phyloP scores from a whole-genome alignment of 768 basidiomycete genomes.

The Collybia sp. region DNA sequence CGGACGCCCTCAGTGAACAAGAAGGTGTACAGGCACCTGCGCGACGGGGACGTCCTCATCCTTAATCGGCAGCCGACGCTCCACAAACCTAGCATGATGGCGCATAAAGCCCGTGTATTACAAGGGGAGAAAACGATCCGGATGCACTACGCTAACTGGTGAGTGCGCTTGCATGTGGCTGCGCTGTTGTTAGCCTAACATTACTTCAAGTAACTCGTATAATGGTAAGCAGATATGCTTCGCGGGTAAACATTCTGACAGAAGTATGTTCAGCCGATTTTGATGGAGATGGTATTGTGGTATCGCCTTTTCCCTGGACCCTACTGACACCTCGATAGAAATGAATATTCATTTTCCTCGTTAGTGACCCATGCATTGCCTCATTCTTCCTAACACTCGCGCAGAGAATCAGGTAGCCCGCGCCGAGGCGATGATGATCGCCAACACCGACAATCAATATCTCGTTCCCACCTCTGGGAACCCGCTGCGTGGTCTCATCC shows the following conservation, averaged over 20 bases:
- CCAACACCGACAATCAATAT: constrained; percentile 98
- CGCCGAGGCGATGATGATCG: constrained; percentile 90
- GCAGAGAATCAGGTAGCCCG: constrained; percentile 92
- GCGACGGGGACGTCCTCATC: constrained; percentile 92
- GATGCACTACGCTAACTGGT: constrained; percentile 99
- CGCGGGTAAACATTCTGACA: background rate
- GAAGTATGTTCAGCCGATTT: constrained; percentile 63
- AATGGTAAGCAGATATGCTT: constrained; percentile 56
- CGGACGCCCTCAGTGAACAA: constrained; percentile 84
- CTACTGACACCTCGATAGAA: constrained; percentile 44
- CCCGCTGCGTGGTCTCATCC: constrained; percentile 94
- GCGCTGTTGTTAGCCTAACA: background rate
- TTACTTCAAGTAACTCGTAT: constrained; percentile 81
- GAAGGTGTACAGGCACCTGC: constrained; percentile 94
- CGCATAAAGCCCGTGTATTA: constrained; percentile 86
- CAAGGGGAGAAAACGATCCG: constrained; percentile 98
- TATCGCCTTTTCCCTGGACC: constrained; percentile 1
- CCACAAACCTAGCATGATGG: constrained; percentile 99
- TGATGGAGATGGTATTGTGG: constrained; percentile 74
- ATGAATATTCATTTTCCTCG: constrained; percentile 99
- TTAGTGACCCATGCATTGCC: constrained; percentile 32
- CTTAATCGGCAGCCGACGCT: constrained; percentile 97
- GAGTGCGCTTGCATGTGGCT: constrained; percentile 18
- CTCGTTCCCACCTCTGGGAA: constrained; percentile 98
- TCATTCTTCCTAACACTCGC: background rate